Percentiles rank a stretch among this genome's conserved stretches.
Evolutionary conservation across 139 green algal genomes (phyloP).

Genomic region (Eudorina sp.): DNA sequence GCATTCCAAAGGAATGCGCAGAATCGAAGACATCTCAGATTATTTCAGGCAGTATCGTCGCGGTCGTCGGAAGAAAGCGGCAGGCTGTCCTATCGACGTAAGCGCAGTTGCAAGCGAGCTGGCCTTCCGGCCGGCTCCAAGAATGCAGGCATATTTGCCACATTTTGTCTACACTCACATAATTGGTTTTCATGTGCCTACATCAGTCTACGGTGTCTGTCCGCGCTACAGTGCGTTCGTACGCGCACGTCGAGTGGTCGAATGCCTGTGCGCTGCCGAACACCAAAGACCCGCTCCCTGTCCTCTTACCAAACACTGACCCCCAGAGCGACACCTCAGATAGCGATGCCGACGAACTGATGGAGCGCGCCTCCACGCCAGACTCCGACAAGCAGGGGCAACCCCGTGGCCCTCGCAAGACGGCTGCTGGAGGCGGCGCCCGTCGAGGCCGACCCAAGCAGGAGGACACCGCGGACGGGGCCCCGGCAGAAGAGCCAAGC

Average conservation of each 20-base stretch:
- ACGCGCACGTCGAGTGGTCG: no score
- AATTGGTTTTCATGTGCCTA: no score
- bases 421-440: neutral
- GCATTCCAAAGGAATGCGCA: conserved; percentile 38
- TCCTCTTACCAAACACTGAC: no score
- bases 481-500: neutral
- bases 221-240: no score
- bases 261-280: no score
- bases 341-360: neutral
- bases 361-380: neutral
- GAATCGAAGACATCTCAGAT: conserved; percentile 30
- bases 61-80: conserved; percentile 10
- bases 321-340: neutral
- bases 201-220: no score
- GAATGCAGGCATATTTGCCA: no score
- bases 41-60: conserved; percentile 33
- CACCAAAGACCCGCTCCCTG: no score
- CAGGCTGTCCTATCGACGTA: neutral
- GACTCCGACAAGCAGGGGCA: neutral
- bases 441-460: neutral
- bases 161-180: no score
- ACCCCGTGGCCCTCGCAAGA: neutral
- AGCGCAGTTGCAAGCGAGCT: no score
- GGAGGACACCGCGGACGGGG: neutral
- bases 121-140: no score